Base-by-base conservation (phyloP, 768 basidiomycete species). In the Cystofilobasidium bisporidii region DNA sequence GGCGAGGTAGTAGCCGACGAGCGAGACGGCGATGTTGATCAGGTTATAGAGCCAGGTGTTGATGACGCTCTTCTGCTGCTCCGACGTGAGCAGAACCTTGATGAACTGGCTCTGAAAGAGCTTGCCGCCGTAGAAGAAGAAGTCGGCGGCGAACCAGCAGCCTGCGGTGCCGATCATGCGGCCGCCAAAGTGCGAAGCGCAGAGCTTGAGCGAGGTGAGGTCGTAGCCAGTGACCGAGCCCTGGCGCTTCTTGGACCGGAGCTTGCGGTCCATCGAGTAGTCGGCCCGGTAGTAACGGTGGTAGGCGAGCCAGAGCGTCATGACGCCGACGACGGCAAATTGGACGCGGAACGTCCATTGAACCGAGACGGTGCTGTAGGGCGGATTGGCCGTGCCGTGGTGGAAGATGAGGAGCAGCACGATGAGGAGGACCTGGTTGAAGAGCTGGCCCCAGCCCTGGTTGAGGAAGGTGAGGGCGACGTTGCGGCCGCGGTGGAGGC, bases 241-340 rank as follows among this genome's bases (percentile, higher is more conserved):
- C 20, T 75, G 74, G 73, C 79, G 79, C 61, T 68, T 68, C 33
- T 48, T 36, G 61, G 61, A 56, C 24, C 38, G 26, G 28, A 68
- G 61, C 67, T 68, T 68, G n/a, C 53, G 48, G 70, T 76, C 73
- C 38, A 73, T 74, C 17, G 75, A 74, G 70, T 76, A 75, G 67
- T 76, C 71, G 61, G 75, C 74, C 65, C 75, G 74, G 74, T 76
- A 79, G 72, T 75, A 76, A 72, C 79, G 76, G 75, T 76, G 78
- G 75, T 79, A 79, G 50, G 77, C 76, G 30, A 80, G 76, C 79
- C 79, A 80, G 48, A 78, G 71, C 43, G 77, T 79, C 72, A 78
- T 76, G 40, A 76, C 67, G n/a, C 74, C 77, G 71, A 79, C 77
- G 71, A 79, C 71, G 22, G 73, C 79, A 70, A 80, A 80, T 36